These are phyloP conservation scores for Pythium aquatile DNA, from an alignment of 352 stramenopile species.

Conservation along the genomic window DNA sequence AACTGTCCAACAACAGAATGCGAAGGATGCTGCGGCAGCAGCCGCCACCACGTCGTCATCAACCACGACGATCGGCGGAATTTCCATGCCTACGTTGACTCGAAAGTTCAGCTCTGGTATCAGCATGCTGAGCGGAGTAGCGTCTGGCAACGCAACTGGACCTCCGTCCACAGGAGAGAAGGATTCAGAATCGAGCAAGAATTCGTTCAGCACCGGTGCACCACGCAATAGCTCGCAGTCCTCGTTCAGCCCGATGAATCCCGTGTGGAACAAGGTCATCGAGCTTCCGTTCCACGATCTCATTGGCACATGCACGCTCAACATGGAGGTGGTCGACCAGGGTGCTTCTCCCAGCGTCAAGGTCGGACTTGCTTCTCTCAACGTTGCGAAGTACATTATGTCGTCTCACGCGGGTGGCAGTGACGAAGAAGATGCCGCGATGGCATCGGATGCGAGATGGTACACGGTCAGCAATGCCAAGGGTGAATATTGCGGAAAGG, in stretches of 20 bases:
- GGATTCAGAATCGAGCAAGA: slow-evolving; percentile 26
- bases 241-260: slow-evolving; percentile 64
- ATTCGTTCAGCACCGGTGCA: slow-evolving; percentile 53
- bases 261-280: slow-evolving; percentile 84
- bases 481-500: slow-evolving; percentile 84
- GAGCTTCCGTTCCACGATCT: slow-evolving; percentile 69
- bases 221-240: slow-evolving; percentile 55
- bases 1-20: slow-evolving; percentile 30
- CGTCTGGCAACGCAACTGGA: slow-evolving; percentile 6
- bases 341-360: slow-evolving; percentile 40
- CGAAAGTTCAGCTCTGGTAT: slow-evolving; percentile 70
- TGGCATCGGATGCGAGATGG: slow-evolving; percentile 74
- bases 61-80: slow-evolving; percentile 39
- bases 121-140: slow-evolving; percentile 47
- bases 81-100: slow-evolving; percentile 73
- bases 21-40: slow-evolving; percentile 7
- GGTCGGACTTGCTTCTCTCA: slow-evolving; percentile 64
- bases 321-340: slow-evolving; percentile 73
- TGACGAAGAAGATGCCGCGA: slow-evolving; percentile 68
- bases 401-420: slow-evolving; percentile 31
- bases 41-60: slow-evolving; percentile 25
- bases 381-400: slow-evolving; percentile 86
- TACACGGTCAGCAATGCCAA: slow-evolving; percentile 85
- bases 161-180: slow-evolving; percentile 16
- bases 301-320: slow-evolving; percentile 74